These are phyloP conservation scores for Plenodomus lindquistii DNA, from an alignment of 2,329 filamentous ascomycete genomes.

Conservation along the genomic window DNA sequence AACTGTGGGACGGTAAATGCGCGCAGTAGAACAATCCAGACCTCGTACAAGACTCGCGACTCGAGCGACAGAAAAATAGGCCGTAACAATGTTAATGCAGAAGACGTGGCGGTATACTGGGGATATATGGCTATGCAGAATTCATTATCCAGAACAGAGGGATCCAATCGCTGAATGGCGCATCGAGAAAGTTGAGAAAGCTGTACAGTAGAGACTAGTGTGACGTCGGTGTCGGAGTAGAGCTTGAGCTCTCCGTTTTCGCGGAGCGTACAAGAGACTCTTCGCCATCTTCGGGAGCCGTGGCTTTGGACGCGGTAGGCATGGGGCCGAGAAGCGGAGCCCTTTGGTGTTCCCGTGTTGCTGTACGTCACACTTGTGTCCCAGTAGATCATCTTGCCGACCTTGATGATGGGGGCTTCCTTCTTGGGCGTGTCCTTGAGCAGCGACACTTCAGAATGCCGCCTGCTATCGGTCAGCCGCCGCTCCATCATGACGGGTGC, in stretches of 20 bases:
- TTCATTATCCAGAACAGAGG: slow-evolving; percentile 87
- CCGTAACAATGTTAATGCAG: slow-evolving; percentile 74
- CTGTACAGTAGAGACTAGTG: slow-evolving; percentile 80
- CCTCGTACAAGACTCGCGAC: slow-evolving; percentile 87
- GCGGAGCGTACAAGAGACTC: slow-evolving; percentile 88
- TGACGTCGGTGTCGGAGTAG: slow-evolving; percentile 81
- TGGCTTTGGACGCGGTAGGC: slow-evolving; percentile 61
- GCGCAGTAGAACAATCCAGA: slow-evolving; percentile 91
- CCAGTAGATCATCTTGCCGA: slow-evolving; percentile 67
- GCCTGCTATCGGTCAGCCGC: slow-evolving; percentile 46
- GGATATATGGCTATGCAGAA: slow-evolving; percentile 96
- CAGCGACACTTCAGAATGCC: slow-evolving; percentile 55
- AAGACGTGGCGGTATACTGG: slow-evolving; percentile 78
- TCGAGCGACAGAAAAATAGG: slow-evolving; percentile 90
- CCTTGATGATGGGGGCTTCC: slow-evolving; percentile 87
- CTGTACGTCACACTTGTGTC: slow-evolving; percentile 66
- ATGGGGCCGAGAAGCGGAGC: slow-evolving; percentile 49
- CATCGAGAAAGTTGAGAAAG: slow-evolving; percentile 86
- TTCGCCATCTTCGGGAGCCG: slow-evolving; percentile 73
- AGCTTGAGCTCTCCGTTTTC: slow-evolving; percentile 95
- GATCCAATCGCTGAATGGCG: slow-evolving; percentile 86
- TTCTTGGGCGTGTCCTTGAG: slow-evolving; percentile 69
- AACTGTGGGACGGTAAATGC: slow-evolving; percentile 92
- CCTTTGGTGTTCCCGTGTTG: slow-evolving; percentile 46
- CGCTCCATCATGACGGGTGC: slow-evolving; percentile 43